These are phyloP conservation scores for Penstemon davidsonii DNA, from an alignment of 257 asterid genomes.

Conservation along the genomic window DNA sequence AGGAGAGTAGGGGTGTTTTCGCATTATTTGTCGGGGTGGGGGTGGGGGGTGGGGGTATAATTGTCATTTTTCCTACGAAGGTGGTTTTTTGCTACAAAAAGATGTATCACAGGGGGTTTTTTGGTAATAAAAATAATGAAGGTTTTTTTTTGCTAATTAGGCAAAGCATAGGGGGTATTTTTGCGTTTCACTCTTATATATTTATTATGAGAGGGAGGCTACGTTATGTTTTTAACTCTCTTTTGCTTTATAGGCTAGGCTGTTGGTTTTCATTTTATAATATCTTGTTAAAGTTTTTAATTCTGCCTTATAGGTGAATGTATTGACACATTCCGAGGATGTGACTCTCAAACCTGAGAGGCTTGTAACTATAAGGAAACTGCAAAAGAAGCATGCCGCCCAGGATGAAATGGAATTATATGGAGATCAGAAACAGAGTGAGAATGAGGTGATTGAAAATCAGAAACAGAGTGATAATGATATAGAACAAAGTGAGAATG, in stretches of 20 bases:
- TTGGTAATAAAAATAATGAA: too few species aligned
- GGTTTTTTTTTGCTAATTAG: too few species aligned
- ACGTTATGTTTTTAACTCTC: not conserved
- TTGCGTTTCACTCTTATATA: not conserved
- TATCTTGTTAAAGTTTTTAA: not conserved
- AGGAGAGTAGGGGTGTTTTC: too few species aligned
- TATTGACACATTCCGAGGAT: slow-evolving; percentile 60
- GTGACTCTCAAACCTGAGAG: slow-evolving; percentile 23
- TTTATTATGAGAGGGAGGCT: slow-evolving; percentile 8
- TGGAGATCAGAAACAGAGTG: slow-evolving; percentile 11
- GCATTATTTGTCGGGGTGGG: too few species aligned
- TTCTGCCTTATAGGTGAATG: slow-evolving; percentile 55
- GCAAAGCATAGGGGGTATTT: too few species aligned
- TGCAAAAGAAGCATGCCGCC: slow-evolving; percentile 46
- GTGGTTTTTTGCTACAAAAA: too few species aligned
- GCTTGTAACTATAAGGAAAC: slow-evolving; percentile 21
- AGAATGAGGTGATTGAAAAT: not conserved
- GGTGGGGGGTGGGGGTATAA: too few species aligned
- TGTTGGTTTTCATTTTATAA: not conserved
- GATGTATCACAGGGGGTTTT: too few species aligned
- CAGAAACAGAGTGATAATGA: not conserved
- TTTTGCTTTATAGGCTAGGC: slow-evolving; percentile 13
- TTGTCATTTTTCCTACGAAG: too few species aligned
- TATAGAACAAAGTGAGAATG: not conserved
- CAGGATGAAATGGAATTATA: slow-evolving; percentile 53